Conservation (phyloP, 768 basidiomycete genomes). For the Tricholoma sp. region DNA sequence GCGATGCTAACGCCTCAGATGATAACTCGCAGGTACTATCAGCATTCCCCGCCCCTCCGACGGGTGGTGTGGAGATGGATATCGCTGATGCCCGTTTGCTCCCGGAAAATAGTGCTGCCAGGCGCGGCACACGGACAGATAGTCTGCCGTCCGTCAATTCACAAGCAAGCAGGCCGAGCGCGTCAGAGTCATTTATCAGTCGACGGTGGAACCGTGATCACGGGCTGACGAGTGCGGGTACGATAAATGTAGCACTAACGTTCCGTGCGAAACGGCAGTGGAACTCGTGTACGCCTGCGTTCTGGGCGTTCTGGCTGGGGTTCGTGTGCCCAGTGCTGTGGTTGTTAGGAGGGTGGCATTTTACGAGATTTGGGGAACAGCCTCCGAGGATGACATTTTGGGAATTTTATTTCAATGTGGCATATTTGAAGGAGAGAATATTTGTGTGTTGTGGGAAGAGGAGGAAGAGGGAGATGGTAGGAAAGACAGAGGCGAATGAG, state of each 20-base stretch:
- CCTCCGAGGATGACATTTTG: constrained; percentile 38
- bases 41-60: not conserved
- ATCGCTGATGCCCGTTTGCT: constrained; percentile 3
- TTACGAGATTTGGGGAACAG: constrained; percentile 42
- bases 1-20: constrained; percentile 10
- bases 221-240: constrained; percentile 22
- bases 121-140: not conserved
- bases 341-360: constrained; percentile 75
- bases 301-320: constrained; percentile 71
- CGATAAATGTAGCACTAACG: constrained; percentile 17
- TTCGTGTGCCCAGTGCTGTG: constrained; percentile 71
- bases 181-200: constrained; percentile 48
- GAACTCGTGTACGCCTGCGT: constrained; percentile 35
- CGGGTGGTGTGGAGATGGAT: constrained; percentile 4
- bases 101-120: constrained; percentile 1
- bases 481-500: constrained; percentile 7
- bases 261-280: constrained; percentile 31
- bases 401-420: constrained; percentile 41
- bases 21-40: not conserved
- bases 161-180: constrained; percentile 19
- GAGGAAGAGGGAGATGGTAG: constrained; percentile 10
- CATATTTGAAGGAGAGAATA: constrained; percentile 28
- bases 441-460: constrained; percentile 26
- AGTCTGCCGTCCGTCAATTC: constrained; percentile 11
- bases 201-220: constrained; percentile 45